Base-by-base conservation (phyloP, 768 basidiomycete genomes). In the Pleurotus tuber-regium region DNA sequence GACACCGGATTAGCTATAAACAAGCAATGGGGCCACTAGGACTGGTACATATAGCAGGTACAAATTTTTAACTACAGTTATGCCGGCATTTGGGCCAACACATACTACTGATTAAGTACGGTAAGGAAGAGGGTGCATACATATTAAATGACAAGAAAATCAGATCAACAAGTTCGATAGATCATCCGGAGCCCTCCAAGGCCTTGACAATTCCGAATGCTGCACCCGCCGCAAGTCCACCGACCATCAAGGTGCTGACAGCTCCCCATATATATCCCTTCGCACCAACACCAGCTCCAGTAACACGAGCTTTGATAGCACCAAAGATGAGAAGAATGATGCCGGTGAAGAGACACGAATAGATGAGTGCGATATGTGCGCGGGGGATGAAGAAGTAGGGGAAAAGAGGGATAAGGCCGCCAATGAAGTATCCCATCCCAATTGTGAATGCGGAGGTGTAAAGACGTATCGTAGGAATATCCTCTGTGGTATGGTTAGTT, bases 361-460 rank as follows among this genome's bases (percentile, higher is more conserved):
- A 89, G 39, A 89, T 69, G 41, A 92, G 73, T 36, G 87, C 79
- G 21, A 81, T 65, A 29, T 83, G 77, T 7, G 92, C 93, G 10
- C 67, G 67, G 2, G 82, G 66, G 58, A 94, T 81, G 73, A 93
- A 92, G 73, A 98, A 94, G 70, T 97, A 96, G 8, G 93, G 93
- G 8, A 94, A 59, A 29, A 99, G 79, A 0, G 97, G 97, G 60
- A 98, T 89, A 50, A 95, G 75, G 25, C 97, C 97, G 39, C 97
- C 97, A 50, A 96, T 47, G 55, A 95, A 86, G 72, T 98, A 96
- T 10, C 93, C 92, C 63, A 92, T 78, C 55, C 96, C 97, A 63
- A 99, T 98, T 0, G 96, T 98, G 57, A 96, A 78, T 1, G 96
- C 96, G 1, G 92, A 95, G 29, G 86, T 77, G 71, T 93, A 98